Conservation (phyloP, 2,329 filamentous ascomycete species). For the Chrysoporthe puriensis region DNA sequence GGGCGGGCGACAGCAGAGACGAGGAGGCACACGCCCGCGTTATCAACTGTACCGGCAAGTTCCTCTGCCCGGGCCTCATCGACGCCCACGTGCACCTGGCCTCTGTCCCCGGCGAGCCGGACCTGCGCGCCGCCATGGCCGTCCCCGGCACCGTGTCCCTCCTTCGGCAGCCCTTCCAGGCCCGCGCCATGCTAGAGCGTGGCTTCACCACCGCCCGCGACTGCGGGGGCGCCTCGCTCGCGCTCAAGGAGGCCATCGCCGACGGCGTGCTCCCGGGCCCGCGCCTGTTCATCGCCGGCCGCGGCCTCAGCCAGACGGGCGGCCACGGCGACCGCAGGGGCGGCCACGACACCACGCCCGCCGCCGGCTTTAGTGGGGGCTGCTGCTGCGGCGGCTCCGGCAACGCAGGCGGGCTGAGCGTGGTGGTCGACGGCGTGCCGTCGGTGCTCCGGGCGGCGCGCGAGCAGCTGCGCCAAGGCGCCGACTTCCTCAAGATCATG, state of each 20-base stretch:
- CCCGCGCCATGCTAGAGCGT: slow-evolving; percentile 53
- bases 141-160: slow-evolving; percentile 43
- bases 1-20: no score
- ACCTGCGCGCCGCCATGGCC: slow-evolving; percentile 41
- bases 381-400: slow-evolving; percentile 50
- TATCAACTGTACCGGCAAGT: slow-evolving; percentile 48
- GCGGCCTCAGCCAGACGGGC: slow-evolving; percentile 60
- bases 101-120: slow-evolving; percentile 47
- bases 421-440: slow-evolving; percentile 57
- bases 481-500: slow-evolving; percentile 68
- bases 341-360: slow-evolving; percentile 40
- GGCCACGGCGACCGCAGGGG: slow-evolving; percentile 59
- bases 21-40: slow-evolving; percentile 25
- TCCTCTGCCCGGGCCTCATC: slow-evolving; percentile 54
- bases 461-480: slow-evolving; percentile 58
- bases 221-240: slow-evolving; percentile 58
- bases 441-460: slow-evolving; percentile 56
- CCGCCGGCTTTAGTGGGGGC: slow-evolving; percentile 32
- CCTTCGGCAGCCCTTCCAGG: slow-evolving; percentile 52
- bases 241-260: slow-evolving; percentile 59
- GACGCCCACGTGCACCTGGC: slow-evolving; percentile 55
- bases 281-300: slow-evolving; percentile 57
- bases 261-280: slow-evolving; percentile 61
- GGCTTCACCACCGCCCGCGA: slow-evolving; percentile 64
- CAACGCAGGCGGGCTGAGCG: slow-evolving; percentile 37